Evolutionary conservation across 495 filamentous ascomycete species (phyloP).

Genomic region (Penicillium mononematosum): DNA sequence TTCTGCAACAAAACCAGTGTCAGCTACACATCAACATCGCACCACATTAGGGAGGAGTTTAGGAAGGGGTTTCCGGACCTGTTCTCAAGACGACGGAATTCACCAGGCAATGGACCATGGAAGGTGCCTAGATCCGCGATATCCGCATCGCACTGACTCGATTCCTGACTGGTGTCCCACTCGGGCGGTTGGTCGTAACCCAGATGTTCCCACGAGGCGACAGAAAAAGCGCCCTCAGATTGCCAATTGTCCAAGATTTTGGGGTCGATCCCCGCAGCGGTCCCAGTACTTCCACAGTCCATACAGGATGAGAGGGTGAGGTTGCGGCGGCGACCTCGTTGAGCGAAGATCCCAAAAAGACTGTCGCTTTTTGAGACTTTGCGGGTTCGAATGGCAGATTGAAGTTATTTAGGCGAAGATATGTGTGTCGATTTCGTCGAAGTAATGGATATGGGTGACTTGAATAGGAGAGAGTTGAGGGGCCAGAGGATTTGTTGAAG

Average conservation of each 20-base stretch:
- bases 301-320: constrained; percentile 38
- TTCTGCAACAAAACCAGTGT: constrained; percentile 25
- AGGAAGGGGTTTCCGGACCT: constrained; percentile 26
- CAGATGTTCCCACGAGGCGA: constrained; percentile 43
- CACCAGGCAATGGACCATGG: constrained; percentile 33
- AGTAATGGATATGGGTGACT: background rate
- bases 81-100: constrained; percentile 26
- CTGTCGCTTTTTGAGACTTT: constrained; percentile 20
- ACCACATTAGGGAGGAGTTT: background rate
- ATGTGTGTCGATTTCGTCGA: background rate
- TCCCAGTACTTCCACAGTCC: constrained; percentile 45
- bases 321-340: constrained; percentile 16
- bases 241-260: constrained; percentile 50
- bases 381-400: background rate
- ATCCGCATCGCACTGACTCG: constrained; percentile 44
- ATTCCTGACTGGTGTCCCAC: constrained; percentile 48
- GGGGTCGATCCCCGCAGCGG: constrained; percentile 50
- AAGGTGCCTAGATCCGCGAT: constrained; percentile 37
- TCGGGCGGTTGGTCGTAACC: constrained; percentile 44
- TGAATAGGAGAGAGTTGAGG: constrained; percentile 9
- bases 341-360: constrained; percentile 28
- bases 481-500: constrained; percentile 15
- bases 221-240: constrained; percentile 39
- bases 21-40: constrained; percentile 10
- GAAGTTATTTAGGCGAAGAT: background rate